Conservation (phyloP, 176 grass and related monocot genomes). For the Avena eriantha region DNA sequence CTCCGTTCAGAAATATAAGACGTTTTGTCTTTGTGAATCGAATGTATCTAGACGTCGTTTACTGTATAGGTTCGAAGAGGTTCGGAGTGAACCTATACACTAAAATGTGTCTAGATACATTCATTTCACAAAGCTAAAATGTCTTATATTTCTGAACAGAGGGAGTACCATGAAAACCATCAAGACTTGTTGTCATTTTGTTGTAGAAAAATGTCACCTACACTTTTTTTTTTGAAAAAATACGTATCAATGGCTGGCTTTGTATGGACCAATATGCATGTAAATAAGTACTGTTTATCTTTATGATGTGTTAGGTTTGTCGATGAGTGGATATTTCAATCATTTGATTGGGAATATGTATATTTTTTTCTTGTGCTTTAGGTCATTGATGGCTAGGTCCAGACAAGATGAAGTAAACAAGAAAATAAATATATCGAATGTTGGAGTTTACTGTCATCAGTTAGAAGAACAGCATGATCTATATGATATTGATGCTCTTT, state of each 20-base stretch:
- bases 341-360: slow-evolving; percentile 4
- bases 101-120: too few species aligned
- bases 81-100: too few species aligned
- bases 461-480: slow-evolving; percentile 57
- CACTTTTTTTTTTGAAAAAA: background rate
- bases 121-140: too few species aligned
- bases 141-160: too few species aligned
- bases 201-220: slow-evolving; percentile 17
- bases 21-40: too few species aligned
- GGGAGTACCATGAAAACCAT: slow-evolving; percentile 6
- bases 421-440: slow-evolving; percentile 84
- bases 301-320: slow-evolving; percentile 16
- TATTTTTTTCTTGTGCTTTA: slow-evolving; percentile 38
- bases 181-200: slow-evolving; percentile 15
- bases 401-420: slow-evolving; percentile 85
- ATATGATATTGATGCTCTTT: slow-evolving; percentile 54
- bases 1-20: too few species aligned
- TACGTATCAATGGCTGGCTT: slow-evolving; percentile 8
- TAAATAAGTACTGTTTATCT: background rate
- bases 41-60: too few species aligned
- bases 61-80: too few species aligned
- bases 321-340: slow-evolving; percentile 33
- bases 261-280: background rate
- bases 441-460: slow-evolving; percentile 77
- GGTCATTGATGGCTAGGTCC: slow-evolving; percentile 74